These are phyloP conservation scores for Fusarium hainanense DNA, from an alignment of 2,329 filamentous ascomycete genomes.

Conservation along the genomic window DNA sequence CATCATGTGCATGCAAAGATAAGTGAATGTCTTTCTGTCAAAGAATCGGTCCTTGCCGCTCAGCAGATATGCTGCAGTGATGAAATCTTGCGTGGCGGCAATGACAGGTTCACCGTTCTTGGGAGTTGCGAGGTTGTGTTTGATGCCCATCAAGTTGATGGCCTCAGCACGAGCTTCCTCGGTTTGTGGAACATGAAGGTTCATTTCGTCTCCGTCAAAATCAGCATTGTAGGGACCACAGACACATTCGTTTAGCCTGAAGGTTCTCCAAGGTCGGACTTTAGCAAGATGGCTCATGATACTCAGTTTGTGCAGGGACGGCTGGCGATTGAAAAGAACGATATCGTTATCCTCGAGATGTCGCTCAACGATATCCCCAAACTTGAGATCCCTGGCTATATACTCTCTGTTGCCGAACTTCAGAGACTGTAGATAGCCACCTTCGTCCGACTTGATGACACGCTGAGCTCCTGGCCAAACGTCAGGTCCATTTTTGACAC, in stretches of 20 bases:
- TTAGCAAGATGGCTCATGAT: constrained; percentile 97
- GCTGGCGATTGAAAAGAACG: constrained; percentile 97
- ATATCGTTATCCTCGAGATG: constrained; percentile 96
- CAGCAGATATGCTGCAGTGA: constrained; percentile 90
- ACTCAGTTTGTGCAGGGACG: constrained; percentile 97
- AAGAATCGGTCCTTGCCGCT: constrained; percentile 95
- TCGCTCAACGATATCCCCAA: constrained; percentile 91
- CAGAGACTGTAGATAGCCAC: constrained; percentile 76
- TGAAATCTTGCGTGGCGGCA: constrained; percentile 99
- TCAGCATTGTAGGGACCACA: constrained; percentile 99
- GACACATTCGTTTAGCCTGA: constrained; percentile 96
- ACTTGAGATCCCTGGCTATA: constrained; percentile 78
- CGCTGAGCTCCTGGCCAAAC: constrained; percentile 91
- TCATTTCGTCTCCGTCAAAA: constrained; percentile 99
- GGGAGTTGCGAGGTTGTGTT: constrained; percentile 93
- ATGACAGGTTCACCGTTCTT: constrained; percentile 99
- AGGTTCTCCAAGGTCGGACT: constrained; percentile 93
- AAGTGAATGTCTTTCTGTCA: constrained; percentile 86
- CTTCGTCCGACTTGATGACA: constrained; percentile 77
- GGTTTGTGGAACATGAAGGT: constrained; percentile 95
- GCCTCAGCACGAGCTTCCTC: constrained; percentile 96
- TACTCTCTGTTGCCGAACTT: constrained; percentile 78
- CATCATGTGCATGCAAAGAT: constrained; percentile 95
- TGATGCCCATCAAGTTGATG: constrained; percentile 96
- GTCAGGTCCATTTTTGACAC: constrained; percentile 79